A percentile compares a stretch with the other conserved stretches of the same genome.
phyloP scores from a whole-genome alignment of 2,329 filamentous ascomycete species.

The Calonectria honghensis region DNA sequence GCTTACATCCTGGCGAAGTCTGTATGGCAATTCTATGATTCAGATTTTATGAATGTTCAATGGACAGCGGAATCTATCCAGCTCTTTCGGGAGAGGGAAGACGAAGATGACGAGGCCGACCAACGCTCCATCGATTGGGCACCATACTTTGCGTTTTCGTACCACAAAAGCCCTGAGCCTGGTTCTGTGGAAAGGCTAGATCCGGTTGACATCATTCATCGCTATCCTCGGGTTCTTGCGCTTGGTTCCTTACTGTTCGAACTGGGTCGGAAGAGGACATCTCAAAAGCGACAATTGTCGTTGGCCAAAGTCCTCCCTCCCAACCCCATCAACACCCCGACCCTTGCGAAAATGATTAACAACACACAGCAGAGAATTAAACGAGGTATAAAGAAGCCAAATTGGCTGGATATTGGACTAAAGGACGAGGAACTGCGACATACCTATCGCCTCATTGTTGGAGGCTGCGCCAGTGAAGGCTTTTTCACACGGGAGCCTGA shows the following conservation, averaged over 20 bases:
- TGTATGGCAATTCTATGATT: slow-evolving; percentile 43
- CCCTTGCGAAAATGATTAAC: slow-evolving; percentile 6
- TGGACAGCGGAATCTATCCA: slow-evolving; percentile 40
- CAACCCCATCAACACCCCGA: background rate
- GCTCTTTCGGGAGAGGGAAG: slow-evolving; percentile 23
- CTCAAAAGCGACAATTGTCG: background rate
- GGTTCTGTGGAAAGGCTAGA: slow-evolving; percentile 1
- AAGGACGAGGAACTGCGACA: slow-evolving; percentile 14
- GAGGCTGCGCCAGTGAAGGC: slow-evolving; percentile 9
- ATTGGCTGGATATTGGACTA: slow-evolving; percentile 12
- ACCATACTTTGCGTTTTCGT: slow-evolving; percentile 22
- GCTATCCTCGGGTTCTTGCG: slow-evolving; percentile 33
- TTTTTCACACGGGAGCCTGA: background rate
- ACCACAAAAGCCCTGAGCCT: background rate
- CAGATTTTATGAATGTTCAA: slow-evolving; percentile 37
- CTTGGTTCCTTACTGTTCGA: slow-evolving; percentile 20
- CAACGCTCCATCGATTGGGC: slow-evolving; percentile 8
- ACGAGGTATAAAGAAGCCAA: background rate
- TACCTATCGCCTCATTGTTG: slow-evolving; percentile 22
- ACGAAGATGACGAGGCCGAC: slow-evolving; percentile 25
- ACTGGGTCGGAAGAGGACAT: slow-evolving; percentile 10
- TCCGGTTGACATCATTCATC: slow-evolving; percentile 1
- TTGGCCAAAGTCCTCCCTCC: background rate
- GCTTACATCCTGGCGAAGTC: slow-evolving; percentile 41
- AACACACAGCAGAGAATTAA: background rate